Evolutionary conservation across 306 rosid species (phyloP), one percentile per base, ranked within the genome.

Genomic region (Cucurbita maxima): DNA sequence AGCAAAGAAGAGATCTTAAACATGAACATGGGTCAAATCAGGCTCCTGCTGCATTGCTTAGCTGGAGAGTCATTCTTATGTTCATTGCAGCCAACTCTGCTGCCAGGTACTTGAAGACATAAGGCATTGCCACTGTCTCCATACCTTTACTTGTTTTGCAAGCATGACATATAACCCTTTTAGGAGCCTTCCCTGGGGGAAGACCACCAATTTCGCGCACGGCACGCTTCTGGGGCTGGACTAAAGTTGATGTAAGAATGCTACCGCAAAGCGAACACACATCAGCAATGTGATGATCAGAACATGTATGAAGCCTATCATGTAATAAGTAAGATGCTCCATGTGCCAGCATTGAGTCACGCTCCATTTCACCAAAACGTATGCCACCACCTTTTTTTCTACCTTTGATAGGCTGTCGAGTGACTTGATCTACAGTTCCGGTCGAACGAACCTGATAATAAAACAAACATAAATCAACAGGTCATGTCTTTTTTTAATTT

Each of bases 331-430:
- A 94, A 8, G 99, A 88, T 20, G 97, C 97, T 45, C 97, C 97
- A n/a, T 94, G 99, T 7, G 99, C 99, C 59, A 94, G 99, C 82
- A 94, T 75, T 14, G 97, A 94, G 76, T 94, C 99, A 0, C 99
- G 88, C 81, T 94, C 99, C 99, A 94, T 94, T 85, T 94, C 99
- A 20, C 97, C 99, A 43, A 94, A 94, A 57, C 99, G 95, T 37
- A 94, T 78, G n/a, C 99, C 99, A 3, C 99, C 99, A 76, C 99
- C 99, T 41, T 81, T 78, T 71, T 94, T 94, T 52, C 97, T 76
- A 72, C 99, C 97, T 82, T 89, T 94, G 67, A 89, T 89, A 18
- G 99, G 97, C 74, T 94, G 97, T 58, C 88, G 80, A 10, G 97
- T 94, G 56, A 94, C 75, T 78, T 85, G 96, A 75, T 94, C 97